Base-by-base conservation (phyloP, 2,329 filamentous ascomycete genomes). In the Chrysoporthe puriensis region DNA sequence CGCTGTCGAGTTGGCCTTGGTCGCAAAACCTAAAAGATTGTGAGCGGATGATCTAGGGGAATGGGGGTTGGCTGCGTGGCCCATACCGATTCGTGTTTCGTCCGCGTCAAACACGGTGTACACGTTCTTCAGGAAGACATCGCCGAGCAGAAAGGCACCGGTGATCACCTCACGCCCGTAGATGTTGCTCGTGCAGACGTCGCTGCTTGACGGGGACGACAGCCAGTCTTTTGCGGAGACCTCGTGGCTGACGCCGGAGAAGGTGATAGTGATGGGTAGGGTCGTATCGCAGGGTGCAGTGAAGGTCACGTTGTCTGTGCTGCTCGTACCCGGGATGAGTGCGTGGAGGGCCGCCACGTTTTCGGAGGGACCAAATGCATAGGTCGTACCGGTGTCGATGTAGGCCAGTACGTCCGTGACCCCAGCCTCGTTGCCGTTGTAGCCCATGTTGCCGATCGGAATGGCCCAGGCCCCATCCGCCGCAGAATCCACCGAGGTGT, bases 71-170 rank as follows among this genome's bases (percentile, higher is more conserved):
- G 18, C 2, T n/a, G 26, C 14, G 11, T 4, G 42, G 18, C 60
- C 76, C 82, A 76, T 76, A 86, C 90, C 91, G 71, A 94, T 87
- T 63, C 85, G 85, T 56, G 77, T 79, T 71, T 88, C 75, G 70
- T 95, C 93, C 64, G 87, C 87, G 76, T 97, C 94, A 76, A 96
- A 97, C 34, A 96, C 90, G 1, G 88, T 84, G 76, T 97, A 97
- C 18, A 97, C 93, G 73, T 96, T 97, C 81, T 96, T 97, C 70
- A 97, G 79, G 73, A 97, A 97, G 0, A 91, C 87, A 72, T 94
- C 93, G 1, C 94, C 94, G 0, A 97, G 79, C n/a, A 97, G 83
- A 93, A 93, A 97, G 40, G 88, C 73, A 73, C 81, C 83, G 0
- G 83, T 79, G 59, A 93, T 89, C 16, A 92, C 87, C 75, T 90